phyloP scores from a whole-genome alignment of 371 early-diverging fungal species.

The Rozella allomycis region DNA sequence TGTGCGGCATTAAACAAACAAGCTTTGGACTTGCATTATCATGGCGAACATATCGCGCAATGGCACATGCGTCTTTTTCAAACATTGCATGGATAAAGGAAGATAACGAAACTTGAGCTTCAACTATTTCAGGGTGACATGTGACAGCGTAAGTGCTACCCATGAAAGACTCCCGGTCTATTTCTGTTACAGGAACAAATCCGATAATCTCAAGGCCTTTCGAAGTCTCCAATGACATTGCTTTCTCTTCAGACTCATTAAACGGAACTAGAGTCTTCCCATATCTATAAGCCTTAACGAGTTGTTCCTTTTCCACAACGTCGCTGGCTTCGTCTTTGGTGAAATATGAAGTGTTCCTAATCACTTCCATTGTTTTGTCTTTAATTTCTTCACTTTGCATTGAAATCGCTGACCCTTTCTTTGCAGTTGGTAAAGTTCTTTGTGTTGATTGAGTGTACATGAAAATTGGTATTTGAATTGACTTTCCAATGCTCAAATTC shows the following conservation, averaged over 20 bases:
- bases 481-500: constrained; percentile 20
- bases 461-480: constrained; percentile 24
- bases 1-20: constrained; percentile 33
- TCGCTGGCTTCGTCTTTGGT: constrained; percentile 9
- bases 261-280: constrained; percentile 44
- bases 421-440: constrained; percentile 21
- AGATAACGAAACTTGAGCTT: constrained; percentile 19
- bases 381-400: constrained; percentile 7
- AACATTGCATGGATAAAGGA: constrained; percentile 30
- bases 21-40: constrained; percentile 33
- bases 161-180: constrained; percentile 33
- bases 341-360: constrained; percentile 18
- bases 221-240: constrained; percentile 23
- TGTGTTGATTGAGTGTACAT: constrained; percentile 34
- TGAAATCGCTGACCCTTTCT: constrained; percentile 35
- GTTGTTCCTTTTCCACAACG: constrained; percentile 16
- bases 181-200: constrained; percentile 23
- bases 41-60: constrained; percentile 37
- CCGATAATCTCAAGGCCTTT: constrained; percentile 39
- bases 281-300: constrained; percentile 38
- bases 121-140: constrained; percentile 13
- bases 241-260: constrained; percentile 30
- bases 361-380: constrained; percentile 19
- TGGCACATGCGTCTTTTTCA: constrained; percentile 24
- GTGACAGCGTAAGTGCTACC: constrained; percentile 25